phyloP scores from a whole-genome alignment of 1,284 basidiomycete genomes.

The Salmacisia buchloeana region DNA sequence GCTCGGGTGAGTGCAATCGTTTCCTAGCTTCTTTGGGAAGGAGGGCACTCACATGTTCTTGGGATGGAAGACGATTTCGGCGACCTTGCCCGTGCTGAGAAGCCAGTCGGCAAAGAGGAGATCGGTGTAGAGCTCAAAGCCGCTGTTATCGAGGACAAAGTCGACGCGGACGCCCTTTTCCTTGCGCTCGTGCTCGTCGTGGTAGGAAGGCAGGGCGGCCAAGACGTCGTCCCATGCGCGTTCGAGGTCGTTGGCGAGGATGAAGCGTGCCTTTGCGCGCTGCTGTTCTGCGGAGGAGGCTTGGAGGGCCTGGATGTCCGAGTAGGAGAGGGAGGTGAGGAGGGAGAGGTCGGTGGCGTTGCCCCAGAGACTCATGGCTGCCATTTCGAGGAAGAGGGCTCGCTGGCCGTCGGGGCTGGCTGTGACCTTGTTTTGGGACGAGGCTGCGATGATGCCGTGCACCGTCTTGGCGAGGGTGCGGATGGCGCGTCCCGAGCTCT shows the following conservation, averaged over 20 bases:
- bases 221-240: conserved; percentile 53
- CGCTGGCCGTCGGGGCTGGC: not conserved
- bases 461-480: conserved; percentile 55
- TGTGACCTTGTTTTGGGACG: too few species aligned
- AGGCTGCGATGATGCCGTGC: conserved; percentile 24
- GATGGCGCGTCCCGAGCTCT: conserved; percentile 69
- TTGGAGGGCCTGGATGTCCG: conserved; percentile 76
- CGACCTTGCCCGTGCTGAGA: conserved; percentile 33
- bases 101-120: conserved; percentile 85
- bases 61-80: conserved; percentile 45
- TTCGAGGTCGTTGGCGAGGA: conserved; percentile 78
- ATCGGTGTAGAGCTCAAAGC: conserved; percentile 90
- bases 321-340: conserved; percentile 69
- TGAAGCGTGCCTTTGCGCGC: conserved; percentile 57
- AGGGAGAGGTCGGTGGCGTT: conserved; percentile 67
- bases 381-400: conserved; percentile 69
- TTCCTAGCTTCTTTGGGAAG: not conserved
- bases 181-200: conserved; percentile 57
- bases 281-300: conserved; percentile 61
- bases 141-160: conserved; percentile 86
- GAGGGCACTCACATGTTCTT: conserved; percentile 33
- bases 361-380: conserved; percentile 74
- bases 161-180: conserved; percentile 66
- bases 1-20: conserved; percentile 23
- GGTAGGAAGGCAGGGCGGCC: not conserved